phyloP scores from a whole-genome alignment of 2,329 filamentous ascomycete genomes.

The Cladosporium sp. region DNA sequence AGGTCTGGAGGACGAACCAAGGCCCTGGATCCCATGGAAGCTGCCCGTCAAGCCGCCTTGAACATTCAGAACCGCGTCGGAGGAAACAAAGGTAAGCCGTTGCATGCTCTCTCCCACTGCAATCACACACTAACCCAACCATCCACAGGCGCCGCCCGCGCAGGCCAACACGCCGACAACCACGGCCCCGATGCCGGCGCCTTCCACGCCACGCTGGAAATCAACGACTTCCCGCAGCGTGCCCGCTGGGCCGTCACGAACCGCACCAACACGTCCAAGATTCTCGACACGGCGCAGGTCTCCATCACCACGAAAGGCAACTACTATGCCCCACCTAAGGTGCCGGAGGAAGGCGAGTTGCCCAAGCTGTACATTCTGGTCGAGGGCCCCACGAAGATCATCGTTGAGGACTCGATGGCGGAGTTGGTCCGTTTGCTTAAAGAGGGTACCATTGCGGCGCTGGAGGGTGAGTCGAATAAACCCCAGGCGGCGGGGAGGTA shows the following conservation, averaged over 20 bases:
- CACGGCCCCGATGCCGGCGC: conserved; percentile 96
- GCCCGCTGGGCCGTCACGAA: conserved; percentile 98
- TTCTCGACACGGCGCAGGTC: conserved; percentile 88
- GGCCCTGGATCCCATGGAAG: conserved; percentile 25
- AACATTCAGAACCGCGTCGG: conserved; percentile 88
- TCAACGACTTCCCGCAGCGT: conserved; percentile 99
- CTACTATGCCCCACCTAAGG: conserved; percentile 80
- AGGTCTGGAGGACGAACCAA: conserved; percentile 12
- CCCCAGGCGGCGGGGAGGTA: conserved; percentile 73
- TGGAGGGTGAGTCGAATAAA: conserved; percentile 80
- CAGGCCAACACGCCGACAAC: conserved; percentile 94
- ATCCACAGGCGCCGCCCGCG: conserved; percentile 61
- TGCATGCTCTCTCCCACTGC: background rate
- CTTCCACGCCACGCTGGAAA: conserved; percentile 95
- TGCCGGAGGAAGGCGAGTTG: conserved; percentile 67
- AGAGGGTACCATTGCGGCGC: conserved; percentile 85
- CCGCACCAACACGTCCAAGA: conserved; percentile 96
- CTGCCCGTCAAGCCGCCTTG: conserved; percentile 79
- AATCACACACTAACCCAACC: conserved; percentile 6
- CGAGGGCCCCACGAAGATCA: conserved; percentile 91
- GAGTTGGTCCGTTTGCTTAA: conserved; percentile 84
- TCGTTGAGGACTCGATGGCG: conserved; percentile 84
- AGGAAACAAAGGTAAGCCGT: conserved; percentile 58
- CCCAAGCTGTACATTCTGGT: conserved; percentile 98
- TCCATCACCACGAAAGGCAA: conserved; percentile 97